Evolutionary conservation across 2,329 filamentous ascomycete genomes (phyloP).

Genomic region (Ophiocordyceps camponoti-rufipedis): DNA sequence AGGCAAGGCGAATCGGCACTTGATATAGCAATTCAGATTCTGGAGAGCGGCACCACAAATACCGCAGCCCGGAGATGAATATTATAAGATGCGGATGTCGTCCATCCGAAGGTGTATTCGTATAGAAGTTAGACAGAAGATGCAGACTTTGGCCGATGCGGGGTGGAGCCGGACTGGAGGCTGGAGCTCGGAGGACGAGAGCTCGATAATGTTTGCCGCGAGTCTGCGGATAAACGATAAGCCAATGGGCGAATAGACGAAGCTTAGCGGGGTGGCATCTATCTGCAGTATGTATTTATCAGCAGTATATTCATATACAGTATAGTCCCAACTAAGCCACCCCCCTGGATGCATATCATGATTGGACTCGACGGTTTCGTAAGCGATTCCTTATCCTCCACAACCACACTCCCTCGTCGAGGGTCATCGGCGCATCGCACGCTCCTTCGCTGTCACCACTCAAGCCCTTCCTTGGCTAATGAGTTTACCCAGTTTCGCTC

Average conservation of each 20-base stretch:
- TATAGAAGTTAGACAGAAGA: not conserved
- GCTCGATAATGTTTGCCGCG: not conserved
- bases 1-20: not conserved
- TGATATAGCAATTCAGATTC: not conserved
- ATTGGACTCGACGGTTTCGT: no score
- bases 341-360: no score
- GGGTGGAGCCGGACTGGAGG: not conserved
- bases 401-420: no score
- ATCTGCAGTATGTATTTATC: no score
- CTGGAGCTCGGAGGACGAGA: not conserved
- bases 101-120: not conserved
- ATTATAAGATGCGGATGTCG: not conserved
- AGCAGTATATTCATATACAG: no score
- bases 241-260: not conserved
- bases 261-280: no score
- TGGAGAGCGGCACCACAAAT: not conserved
- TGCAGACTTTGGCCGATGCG: slow-evolving; percentile 1
- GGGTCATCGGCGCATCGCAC: no score
- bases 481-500: not conserved
- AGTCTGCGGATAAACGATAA: not conserved
- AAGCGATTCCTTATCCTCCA: no score
- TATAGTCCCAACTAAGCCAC: no score
- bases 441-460: no score
- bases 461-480: no score
- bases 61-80: not conserved